Evolutionary conservation across 2,329 filamentous ascomycete genomes (phyloP), one percentile per base, ranked within the genome.

Genomic region (Ascochyta rabiei): DNA sequence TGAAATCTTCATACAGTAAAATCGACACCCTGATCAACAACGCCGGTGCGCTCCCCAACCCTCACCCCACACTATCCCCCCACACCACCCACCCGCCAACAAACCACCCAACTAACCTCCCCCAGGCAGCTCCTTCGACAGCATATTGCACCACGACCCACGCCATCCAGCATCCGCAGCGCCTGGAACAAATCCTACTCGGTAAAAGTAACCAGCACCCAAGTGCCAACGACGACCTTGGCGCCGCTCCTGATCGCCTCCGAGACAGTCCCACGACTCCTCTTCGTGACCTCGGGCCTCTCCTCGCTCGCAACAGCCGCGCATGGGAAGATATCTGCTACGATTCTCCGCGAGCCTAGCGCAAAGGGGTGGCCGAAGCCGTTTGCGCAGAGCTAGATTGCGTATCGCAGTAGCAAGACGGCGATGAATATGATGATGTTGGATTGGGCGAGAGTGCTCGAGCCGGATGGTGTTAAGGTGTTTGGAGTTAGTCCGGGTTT

Each of bases 381-480:
- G 3, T 34, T 53, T 0, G 40, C 50, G 8, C 40, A 57, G 5
- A 65, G 67, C 19, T 63, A 63, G 10, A 61, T 75, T 0, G 67
- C 69, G 12, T 81, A 82, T 51, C 72, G 78, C 8, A 67, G 67
- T 48, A 72, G 70, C 26, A 82, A 82, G 67, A 72, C 75, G 4
- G 81, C 75, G 1, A 46, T 82, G 59, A 82, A 80, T 34, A 83
- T 82, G 71, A 31, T 81, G 60, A 79, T 80, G 75, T 58, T 81
- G 41, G 75, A 80, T 13, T 85, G 81, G 80, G 56, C 69, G 30
- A 69, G 72, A 26, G 60, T 70, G 66, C 60, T 81, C 30, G 71
- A 80, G 15, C 82, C 77, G 73, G 66, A 76, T 47, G 71, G 75
- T 2, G 72, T 74, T 24, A 84, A 82, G 59, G 77, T 82, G 0